Conservation (phyloP, 305 asterid genomes). For the Solanum chacoense region DNA sequence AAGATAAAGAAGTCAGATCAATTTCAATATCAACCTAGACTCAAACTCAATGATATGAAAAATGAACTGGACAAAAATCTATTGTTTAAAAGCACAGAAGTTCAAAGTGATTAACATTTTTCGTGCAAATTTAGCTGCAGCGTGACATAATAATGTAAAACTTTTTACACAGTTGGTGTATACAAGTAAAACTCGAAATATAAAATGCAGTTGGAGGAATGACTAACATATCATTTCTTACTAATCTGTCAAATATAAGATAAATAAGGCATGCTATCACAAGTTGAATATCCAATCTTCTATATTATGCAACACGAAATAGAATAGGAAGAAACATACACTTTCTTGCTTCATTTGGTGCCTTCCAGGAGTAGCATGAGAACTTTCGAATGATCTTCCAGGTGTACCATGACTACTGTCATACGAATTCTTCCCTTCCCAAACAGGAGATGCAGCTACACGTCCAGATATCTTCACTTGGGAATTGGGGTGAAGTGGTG, state of each 20-base stretch:
- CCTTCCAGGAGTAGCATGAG: slow-evolving; percentile 12
- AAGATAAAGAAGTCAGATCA: neutral
- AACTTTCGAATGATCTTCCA: slow-evolving; percentile 28
- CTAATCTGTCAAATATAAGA: neutral
- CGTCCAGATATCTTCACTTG: slow-evolving; percentile 29
- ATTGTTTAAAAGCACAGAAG: neutral
- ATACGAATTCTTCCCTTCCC: slow-evolving; percentile 38
- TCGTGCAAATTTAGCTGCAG: neutral
- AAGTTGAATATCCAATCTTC: neutral
- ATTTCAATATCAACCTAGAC: neutral
- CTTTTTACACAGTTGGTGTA: neutral
- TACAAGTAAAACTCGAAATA: neutral
- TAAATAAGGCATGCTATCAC: neutral
- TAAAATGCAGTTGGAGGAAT: neutral
- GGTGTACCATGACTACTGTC: slow-evolving; percentile 49
- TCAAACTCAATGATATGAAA: neutral
- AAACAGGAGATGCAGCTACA: slow-evolving; percentile 44
- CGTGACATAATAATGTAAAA: neutral
- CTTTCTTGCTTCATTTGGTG: slow-evolving; percentile 45
- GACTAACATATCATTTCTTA: neutral
- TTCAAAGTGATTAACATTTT: neutral
- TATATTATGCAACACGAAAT: neutral
- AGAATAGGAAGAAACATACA: slow-evolving; percentile 26
- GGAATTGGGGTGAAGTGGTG: slow-evolving; percentile 50
- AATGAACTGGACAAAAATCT: neutral